Conservation (phyloP, 139 green algal genomes). For the Penium margaritaceum region DNA sequence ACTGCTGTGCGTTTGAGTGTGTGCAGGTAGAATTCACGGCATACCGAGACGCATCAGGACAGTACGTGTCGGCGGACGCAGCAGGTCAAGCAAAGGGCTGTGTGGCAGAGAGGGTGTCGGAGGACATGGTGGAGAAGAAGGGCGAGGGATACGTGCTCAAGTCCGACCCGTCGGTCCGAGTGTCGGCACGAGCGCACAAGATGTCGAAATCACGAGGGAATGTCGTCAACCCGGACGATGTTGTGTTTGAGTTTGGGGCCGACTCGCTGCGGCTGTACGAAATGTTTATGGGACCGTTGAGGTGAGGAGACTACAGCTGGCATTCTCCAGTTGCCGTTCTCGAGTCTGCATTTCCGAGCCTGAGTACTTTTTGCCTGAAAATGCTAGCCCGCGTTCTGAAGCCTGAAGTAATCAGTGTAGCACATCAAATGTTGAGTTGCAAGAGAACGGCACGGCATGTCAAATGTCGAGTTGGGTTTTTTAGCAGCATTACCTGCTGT, state of each 20-base stretch:
- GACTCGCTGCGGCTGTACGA: conserved; percentile 96
- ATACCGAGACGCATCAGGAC: conserved; percentile 13
- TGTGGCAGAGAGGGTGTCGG: conserved; percentile 26
- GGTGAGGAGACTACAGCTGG: no score
- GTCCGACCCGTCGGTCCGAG: conserved; percentile 22
- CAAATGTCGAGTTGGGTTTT: no score
- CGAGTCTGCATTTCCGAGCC: no score
- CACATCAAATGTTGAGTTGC: no score
- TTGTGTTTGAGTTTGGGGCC: conserved; percentile 82
- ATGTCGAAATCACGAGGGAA: conserved; percentile 96
- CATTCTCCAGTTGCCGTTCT: no score
- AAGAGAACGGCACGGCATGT: no score
- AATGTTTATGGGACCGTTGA: conserved; percentile 98
- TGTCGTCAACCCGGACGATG: conserved; percentile 96
- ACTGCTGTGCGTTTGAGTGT: no score
- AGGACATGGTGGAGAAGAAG: conserved; percentile 54
- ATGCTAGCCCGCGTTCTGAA: no score
- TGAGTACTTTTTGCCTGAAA: no score
- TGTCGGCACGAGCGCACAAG: conserved; percentile 83
- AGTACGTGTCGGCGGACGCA: neutral
- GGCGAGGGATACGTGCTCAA: conserved; percentile 55
- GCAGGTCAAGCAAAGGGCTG: conserved; percentile 2
- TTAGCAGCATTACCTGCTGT: no score
- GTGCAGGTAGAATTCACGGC: conserved; percentile 54
- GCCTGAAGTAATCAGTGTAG: no score